phyloP scores from a whole-genome alignment of 2,329 filamentous ascomycete species.

The Macrophomina pseudophaseolina region DNA sequence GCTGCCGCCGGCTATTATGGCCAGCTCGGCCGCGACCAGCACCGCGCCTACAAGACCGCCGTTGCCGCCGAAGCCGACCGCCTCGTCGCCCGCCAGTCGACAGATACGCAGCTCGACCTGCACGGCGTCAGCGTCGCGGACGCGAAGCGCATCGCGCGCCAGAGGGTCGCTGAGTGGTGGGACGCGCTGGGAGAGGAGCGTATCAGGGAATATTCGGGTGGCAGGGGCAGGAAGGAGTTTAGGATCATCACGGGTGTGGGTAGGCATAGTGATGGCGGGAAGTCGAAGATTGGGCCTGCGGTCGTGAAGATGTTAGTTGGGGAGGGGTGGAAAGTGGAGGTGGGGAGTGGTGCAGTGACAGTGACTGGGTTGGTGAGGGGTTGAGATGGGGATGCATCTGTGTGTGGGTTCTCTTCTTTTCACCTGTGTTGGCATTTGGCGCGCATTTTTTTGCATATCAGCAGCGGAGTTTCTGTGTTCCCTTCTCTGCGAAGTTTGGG shows the following conservation, averaged over 20 bases:
- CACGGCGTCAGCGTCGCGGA: conserved; percentile 84
- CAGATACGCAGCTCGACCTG: conserved; percentile 68
- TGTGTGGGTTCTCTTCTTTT: background rate
- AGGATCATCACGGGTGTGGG: conserved; percentile 83
- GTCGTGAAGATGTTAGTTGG: conserved; percentile 76
- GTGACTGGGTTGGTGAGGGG: conserved; percentile 63
- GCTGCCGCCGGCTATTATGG: conserved; percentile 79
- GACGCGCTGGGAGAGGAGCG: conserved; percentile 68
- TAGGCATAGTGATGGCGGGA: conserved; percentile 76
- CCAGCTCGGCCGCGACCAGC: conserved; percentile 69
- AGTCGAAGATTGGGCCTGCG: conserved; percentile 75
- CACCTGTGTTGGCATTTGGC: background rate
- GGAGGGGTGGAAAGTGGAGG: conserved; percentile 83
- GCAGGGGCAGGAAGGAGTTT: conserved; percentile 60
- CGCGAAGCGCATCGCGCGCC: conserved; percentile 76
- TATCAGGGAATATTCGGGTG: conserved; percentile 50
- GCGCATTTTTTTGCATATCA: too few species aligned
- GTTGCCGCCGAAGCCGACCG: conserved; percentile 71
- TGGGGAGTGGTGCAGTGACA: conserved; percentile 71
- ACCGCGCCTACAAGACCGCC: conserved; percentile 62
- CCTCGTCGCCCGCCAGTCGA: conserved; percentile 71
- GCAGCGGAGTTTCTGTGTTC: too few species aligned
- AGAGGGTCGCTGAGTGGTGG: conserved; percentile 78
- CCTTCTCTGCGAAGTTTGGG: too few species aligned
- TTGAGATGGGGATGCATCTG: background rate